Percentiles rank a stretch among this genome's conserved stretches.
phyloP scores from a whole-genome alignment of 2,329 filamentous ascomycete genomes.

The Chrysoporthe deuterocubensis region DNA sequence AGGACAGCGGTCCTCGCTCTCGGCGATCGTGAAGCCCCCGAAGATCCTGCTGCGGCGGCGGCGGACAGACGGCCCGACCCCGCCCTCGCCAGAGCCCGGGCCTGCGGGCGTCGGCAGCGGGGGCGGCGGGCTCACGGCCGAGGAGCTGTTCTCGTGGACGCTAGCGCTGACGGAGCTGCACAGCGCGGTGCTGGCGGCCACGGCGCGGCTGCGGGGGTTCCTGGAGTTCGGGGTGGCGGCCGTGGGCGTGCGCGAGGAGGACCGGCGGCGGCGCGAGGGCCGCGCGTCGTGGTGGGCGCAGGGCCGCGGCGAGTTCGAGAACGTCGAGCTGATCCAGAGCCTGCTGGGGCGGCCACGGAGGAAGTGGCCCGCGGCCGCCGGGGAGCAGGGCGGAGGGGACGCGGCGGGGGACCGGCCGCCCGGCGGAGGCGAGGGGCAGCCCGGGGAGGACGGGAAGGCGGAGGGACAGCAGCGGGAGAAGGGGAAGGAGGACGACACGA shows the following conservation, averaged over 20 bases:
- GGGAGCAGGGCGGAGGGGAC: neutral
- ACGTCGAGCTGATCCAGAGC: slow-evolving; percentile 26
- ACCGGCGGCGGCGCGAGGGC: slow-evolving; percentile 20
- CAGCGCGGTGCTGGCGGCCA: slow-evolving; percentile 21
- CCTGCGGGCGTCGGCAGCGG: neutral
- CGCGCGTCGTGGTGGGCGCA: slow-evolving; percentile 26
- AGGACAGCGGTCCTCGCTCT: slow-evolving; percentile 2
- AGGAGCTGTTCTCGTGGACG: slow-evolving; percentile 27
- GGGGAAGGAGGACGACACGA: neutral
- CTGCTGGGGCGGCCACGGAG: slow-evolving; percentile 21
- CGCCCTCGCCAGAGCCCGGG: neutral
- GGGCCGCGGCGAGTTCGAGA: slow-evolving; percentile 26
- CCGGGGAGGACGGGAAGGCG: neutral
- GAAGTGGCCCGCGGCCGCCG: neutral
- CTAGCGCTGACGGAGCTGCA: slow-evolving; percentile 26
- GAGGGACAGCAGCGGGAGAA: neutral
- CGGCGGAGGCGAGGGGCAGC: neutral
- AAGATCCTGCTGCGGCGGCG: neutral
- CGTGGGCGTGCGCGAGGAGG: slow-evolving; percentile 26
- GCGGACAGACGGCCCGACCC: neutral
- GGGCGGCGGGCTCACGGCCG: slow-evolving; percentile 7
- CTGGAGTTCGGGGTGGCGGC: slow-evolving; percentile 20
- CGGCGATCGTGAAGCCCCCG: slow-evolving; percentile 1
- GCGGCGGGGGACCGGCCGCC: neutral
- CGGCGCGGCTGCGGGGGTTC: slow-evolving; percentile 20